phyloP scores from a whole-genome alignment of 768 basidiomycete species.

The Termitomyces sp. region DNA sequence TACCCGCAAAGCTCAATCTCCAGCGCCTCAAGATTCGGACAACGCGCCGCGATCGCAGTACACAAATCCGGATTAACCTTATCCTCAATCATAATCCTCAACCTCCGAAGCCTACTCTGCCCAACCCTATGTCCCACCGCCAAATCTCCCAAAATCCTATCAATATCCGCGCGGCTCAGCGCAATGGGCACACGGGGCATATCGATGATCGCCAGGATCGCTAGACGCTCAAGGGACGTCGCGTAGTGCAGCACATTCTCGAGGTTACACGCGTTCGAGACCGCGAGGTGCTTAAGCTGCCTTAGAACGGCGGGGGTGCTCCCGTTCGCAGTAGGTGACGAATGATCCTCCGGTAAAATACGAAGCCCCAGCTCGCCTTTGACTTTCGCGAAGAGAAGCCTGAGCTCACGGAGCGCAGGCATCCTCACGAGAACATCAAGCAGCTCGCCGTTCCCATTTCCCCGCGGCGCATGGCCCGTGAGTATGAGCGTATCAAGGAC shows the following conservation, averaged over 20 bases:
- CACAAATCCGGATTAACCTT: conserved; percentile 34
- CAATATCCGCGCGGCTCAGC: conserved; percentile 29
- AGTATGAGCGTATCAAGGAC: conserved; percentile 36
- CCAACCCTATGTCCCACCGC: conserved; percentile 12
- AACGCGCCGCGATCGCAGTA: conserved; percentile 28
- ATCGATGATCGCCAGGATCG: conserved; percentile 35
- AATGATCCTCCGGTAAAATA: conserved; percentile 19
- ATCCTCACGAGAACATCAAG: conserved; percentile 33
- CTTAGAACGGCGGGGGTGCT: conserved; percentile 24
- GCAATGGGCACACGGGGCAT: conserved; percentile 37
- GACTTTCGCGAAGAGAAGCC: conserved; percentile 33
- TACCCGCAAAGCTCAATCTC: conserved; percentile 45
- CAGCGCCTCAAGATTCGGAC: conserved; percentile 34
- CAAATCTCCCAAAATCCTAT: conserved; percentile 32
- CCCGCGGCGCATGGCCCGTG: conserved; percentile 37
- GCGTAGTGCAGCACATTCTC: conserved; percentile 30
- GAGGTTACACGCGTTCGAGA: conserved; percentile 37
- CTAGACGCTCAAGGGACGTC: conserved; percentile 30
- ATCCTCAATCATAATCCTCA: conserved; percentile 42
- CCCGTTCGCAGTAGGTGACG: conserved; percentile 19
- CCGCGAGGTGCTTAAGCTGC: conserved; percentile 33
- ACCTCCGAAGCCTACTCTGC: conserved; percentile 23
- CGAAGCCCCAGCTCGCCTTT: conserved; percentile 27
- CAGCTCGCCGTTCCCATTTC: conserved; percentile 21
- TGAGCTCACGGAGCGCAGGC: conserved; percentile 32